These are phyloP conservation scores for Vigna reflexopilosa DNA, from an alignment of 306 rosid genomes.

Conservation along the genomic window DNA sequence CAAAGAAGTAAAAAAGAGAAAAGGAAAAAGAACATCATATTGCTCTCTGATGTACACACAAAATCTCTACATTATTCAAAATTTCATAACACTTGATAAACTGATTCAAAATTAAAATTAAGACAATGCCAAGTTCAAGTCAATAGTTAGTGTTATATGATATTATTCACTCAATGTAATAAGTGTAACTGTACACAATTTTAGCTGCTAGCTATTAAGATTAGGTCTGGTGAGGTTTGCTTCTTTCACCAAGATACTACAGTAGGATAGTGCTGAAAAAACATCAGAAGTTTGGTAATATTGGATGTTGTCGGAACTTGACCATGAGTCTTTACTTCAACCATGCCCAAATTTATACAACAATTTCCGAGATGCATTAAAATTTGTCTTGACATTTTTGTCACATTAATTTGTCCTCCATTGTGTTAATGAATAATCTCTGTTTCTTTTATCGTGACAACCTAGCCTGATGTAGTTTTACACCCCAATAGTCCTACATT, in stretches of 20 bases:
- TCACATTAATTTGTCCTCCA: slow-evolving; percentile 22
- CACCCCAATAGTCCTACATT: slow-evolving; percentile 24
- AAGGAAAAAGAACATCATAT: background rate
- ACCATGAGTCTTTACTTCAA: background rate
- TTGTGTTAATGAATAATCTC: background rate
- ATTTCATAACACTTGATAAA: background rate
- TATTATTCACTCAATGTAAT: background rate
- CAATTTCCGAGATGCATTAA: background rate
- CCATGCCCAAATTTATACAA: slow-evolving; percentile 3
- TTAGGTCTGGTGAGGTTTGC: background rate
- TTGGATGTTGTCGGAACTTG: background rate
- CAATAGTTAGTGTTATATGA: slow-evolving; percentile 10
- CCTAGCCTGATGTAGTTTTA: background rate
- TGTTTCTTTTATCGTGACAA: slow-evolving; percentile 1
- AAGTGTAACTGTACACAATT: background rate
- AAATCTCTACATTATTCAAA: background rate
- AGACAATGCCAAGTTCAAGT: slow-evolving; percentile 2
- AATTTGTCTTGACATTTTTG: slow-evolving; percentile 24
- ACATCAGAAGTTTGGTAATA: background rate
- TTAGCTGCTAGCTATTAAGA: background rate
- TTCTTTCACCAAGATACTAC: background rate
- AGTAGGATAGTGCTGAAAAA: too few relatives aligned
- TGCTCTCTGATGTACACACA: slow-evolving; percentile 2
- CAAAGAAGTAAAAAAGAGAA: slow-evolving; percentile 17
- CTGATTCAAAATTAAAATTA: background rate